phyloP scores from a whole-genome alignment of 225 moss, liverwort and hornwort species.

The Marchantia paleacea region DNA sequence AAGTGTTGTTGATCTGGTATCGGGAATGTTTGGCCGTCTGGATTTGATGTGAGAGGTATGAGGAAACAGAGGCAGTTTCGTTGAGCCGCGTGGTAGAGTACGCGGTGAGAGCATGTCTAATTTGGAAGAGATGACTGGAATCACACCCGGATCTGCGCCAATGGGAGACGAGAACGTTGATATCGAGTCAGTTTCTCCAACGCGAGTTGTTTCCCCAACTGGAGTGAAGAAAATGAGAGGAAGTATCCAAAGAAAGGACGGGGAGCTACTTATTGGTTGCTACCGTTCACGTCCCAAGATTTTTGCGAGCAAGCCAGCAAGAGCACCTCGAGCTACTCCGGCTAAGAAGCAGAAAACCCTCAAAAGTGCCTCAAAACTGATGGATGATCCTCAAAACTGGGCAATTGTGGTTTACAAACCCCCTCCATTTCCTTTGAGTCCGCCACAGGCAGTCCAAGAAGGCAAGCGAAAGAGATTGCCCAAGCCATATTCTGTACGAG shows the following conservation, averaged over 20 bases:
- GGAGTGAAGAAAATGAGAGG: constrained; percentile 16
- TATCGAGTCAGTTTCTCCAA: not conserved
- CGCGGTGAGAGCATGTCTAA: too few species aligned
- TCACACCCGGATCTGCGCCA: constrained; percentile 5
- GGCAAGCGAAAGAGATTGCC: not conserved
- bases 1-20: too few species aligned
- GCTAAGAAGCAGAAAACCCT: not conserved
- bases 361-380: too few species aligned
- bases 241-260: not conserved
- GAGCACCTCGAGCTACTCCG: not conserved
- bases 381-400: constrained; percentile 1
- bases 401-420: constrained; percentile 32
- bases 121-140: too few species aligned
- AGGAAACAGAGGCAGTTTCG: too few species aligned
- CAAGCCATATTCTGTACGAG: constrained; percentile 25
- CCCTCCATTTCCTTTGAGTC: not conserved
- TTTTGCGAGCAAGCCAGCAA: not conserved
- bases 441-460: not conserved
- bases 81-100: too few species aligned
- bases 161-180: constrained; percentile 4
- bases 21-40: too few species aligned
- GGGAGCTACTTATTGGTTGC: not conserved
- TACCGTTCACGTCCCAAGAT: constrained; percentile 14
- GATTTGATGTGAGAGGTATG: too few species aligned
- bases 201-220: not conserved